These are phyloP conservation scores for Aspergillus funiculosus DNA, from an alignment of 495 filamentous ascomycete species.

Conservation along the genomic window DNA sequence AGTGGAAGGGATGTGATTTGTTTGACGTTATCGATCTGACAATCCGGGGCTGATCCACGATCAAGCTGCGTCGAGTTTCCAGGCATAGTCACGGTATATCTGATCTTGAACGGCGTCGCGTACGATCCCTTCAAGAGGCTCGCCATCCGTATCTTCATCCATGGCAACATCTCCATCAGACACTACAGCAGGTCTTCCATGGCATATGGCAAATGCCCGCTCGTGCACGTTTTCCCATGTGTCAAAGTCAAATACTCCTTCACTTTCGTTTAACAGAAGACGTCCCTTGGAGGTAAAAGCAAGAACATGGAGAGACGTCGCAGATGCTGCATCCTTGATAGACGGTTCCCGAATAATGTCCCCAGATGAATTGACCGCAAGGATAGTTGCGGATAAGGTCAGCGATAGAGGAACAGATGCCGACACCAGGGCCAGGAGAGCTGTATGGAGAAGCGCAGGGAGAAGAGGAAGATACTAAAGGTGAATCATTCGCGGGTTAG, in stretches of 20 bases:
- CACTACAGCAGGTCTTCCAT: constrained; percentile 30
- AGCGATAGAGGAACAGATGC: constrained; percentile 68
- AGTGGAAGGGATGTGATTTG: not conserved
- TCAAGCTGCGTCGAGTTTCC: constrained; percentile 40
- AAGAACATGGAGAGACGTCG: constrained; percentile 68
- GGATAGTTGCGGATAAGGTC: constrained; percentile 57
- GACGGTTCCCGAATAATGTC: constrained; percentile 52
- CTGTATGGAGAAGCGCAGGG: constrained; percentile 67
- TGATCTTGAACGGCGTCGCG: constrained; percentile 55
- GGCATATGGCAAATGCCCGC: constrained; percentile 59
- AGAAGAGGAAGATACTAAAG: constrained; percentile 65
- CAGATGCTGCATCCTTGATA: constrained; percentile 47
- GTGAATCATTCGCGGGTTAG: constrained; percentile 13
- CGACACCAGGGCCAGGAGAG: constrained; percentile 67
- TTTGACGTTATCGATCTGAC: not conserved
- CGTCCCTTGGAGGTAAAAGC: constrained; percentile 71
- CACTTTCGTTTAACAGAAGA: constrained; percentile 71
- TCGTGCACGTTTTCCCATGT: constrained; percentile 70
- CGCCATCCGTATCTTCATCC: constrained; percentile 28
- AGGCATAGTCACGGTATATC: constrained; percentile 34
- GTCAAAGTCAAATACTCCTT: constrained; percentile 69
- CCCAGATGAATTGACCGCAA: constrained; percentile 53
- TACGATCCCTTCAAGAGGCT: constrained; percentile 54
- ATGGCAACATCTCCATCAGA: constrained; percentile 44
- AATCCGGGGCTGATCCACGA: not conserved